These are phyloP conservation scores for Sistotremastrum suecicum DNA, from an alignment of 768 basidiomycete genomes.

Conservation along the genomic window DNA sequence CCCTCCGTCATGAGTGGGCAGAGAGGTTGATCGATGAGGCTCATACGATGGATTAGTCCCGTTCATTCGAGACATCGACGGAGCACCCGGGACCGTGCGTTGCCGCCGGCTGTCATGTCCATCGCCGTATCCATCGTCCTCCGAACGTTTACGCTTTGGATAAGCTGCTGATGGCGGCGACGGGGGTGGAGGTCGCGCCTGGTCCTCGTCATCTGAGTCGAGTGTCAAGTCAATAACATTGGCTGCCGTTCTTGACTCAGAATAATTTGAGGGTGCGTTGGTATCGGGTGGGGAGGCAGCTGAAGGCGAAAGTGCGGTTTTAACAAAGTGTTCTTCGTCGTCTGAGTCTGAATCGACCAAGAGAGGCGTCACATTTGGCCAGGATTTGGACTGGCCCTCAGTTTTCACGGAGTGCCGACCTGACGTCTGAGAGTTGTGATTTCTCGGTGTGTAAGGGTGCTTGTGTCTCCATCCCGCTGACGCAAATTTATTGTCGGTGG, in stretches of 20 bases:
- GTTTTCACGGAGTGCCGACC: too few species aligned
- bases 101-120: too few species aligned
- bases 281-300: slow-evolving; percentile 10
- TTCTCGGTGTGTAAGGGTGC: background rate
- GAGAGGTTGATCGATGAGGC: too few species aligned
- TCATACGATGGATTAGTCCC: too few species aligned
- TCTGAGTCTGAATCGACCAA: background rate
- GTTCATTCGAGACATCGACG: too few species aligned
- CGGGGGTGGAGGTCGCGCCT: slow-evolving; percentile 14
- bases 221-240: slow-evolving; percentile 78
- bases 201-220: slow-evolving; percentile 62
- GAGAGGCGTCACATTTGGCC: background rate
- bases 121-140: too few species aligned
- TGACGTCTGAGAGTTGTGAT: too few species aligned
- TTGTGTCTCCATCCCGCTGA: slow-evolving; percentile 49
- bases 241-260: slow-evolving; percentile 15
- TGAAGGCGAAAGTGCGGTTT: slow-evolving; percentile 9
- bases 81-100: too few species aligned
- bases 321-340: background rate
- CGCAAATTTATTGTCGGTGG: slow-evolving; percentile 71
- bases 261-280: slow-evolving; percentile 5
- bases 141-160: slow-evolving; percentile 3
- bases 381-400: too few species aligned
- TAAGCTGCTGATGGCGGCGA: slow-evolving; percentile 12
- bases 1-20: too few species aligned